phyloP scores from a whole-genome alignment of 495 filamentous ascomycete species.

The Pseudomonodictys pantanalensis region DNA sequence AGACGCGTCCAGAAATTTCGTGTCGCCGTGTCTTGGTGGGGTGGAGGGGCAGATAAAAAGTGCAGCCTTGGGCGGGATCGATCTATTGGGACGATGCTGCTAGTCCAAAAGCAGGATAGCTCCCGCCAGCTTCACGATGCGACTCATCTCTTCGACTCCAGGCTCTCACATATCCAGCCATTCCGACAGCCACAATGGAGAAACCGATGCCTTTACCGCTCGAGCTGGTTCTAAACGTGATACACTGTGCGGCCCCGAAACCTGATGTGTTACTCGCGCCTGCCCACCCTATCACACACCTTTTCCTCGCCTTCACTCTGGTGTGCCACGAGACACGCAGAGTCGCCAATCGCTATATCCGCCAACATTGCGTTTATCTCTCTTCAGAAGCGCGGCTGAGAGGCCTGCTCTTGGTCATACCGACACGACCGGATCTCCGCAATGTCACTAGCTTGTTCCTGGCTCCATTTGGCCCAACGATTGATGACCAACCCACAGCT shows the following conservation, averaged over 20 bases:
- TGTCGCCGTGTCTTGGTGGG: neutral
- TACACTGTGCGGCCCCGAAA: slow-evolving; percentile 6
- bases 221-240: slow-evolving; percentile 21
- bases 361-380: slow-evolving; percentile 19
- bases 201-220: slow-evolving; percentile 13
- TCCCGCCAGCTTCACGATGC: neutral
- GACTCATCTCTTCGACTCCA: neutral
- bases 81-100: neutral
- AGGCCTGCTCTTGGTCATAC: slow-evolving; percentile 6
- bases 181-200: slow-evolving; percentile 4
- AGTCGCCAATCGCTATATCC: slow-evolving; percentile 11
- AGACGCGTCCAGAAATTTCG: neutral
- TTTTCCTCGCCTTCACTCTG: slow-evolving; percentile 18
- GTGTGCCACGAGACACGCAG: slow-evolving; percentile 21
- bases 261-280: slow-evolving; percentile 3
- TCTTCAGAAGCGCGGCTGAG: slow-evolving; percentile 1
- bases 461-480: slow-evolving; percentile 9
- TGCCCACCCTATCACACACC: slow-evolving; percentile 14
- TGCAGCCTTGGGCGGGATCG: neutral
- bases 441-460: slow-evolving; percentile 6
- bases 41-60: slow-evolving; percentile 16
- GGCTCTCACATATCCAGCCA: too few species aligned
- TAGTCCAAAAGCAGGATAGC: slow-evolving; percentile 3
- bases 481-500: slow-evolving; percentile 6
- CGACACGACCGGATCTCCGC: slow-evolving; percentile 6